Evolutionary conservation across 2,329 filamentous ascomycete genomes (phyloP).

Genomic region (Ilyonectria destructans): DNA sequence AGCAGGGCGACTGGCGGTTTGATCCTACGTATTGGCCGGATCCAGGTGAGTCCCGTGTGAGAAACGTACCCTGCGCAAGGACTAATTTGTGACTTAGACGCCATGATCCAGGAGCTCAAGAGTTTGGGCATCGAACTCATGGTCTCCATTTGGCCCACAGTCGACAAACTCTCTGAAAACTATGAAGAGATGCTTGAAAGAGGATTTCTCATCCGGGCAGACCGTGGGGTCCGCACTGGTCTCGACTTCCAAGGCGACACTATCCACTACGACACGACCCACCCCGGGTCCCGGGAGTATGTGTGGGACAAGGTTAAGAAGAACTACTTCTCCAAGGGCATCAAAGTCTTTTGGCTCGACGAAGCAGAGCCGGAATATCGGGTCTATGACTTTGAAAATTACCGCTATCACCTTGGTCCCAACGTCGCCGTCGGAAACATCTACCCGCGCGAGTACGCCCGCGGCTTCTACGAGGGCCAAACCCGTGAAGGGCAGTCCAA

Average conservation of each 20-base stretch:
- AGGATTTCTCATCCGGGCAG: conserved; percentile 73
- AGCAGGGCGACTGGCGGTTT: conserved; percentile 79
- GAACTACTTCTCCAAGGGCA: conserved; percentile 75
- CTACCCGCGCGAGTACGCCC: conserved; percentile 72
- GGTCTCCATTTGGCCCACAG: conserved; percentile 80
- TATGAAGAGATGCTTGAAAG: conserved; percentile 74
- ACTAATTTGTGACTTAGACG: conserved; percentile 55
- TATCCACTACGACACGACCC: conserved; percentile 76
- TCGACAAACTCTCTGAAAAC: conserved; percentile 73
- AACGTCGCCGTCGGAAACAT: conserved; percentile 69
- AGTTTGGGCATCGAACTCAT: conserved; percentile 75
- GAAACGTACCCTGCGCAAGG: neutral
- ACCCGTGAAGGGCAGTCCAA: conserved; percentile 66
- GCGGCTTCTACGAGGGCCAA: conserved; percentile 75
- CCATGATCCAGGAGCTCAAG: conserved; percentile 76
- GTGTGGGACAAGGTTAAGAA: conserved; percentile 73
- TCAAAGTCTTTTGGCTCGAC: conserved; percentile 79
- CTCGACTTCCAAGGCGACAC: conserved; percentile 75
- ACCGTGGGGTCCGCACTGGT: conserved; percentile 71
- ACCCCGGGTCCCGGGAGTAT: conserved; percentile 71
- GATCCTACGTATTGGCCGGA: conserved; percentile 77
- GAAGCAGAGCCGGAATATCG: conserved; percentile 79
- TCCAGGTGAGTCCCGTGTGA: conserved; percentile 59
- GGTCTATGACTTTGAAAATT: conserved; percentile 78
- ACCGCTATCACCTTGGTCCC: conserved; percentile 59